Conservation (phyloP, 2,329 filamentous ascomycete genomes). For the Arthrobotrys megalospora region DNA sequence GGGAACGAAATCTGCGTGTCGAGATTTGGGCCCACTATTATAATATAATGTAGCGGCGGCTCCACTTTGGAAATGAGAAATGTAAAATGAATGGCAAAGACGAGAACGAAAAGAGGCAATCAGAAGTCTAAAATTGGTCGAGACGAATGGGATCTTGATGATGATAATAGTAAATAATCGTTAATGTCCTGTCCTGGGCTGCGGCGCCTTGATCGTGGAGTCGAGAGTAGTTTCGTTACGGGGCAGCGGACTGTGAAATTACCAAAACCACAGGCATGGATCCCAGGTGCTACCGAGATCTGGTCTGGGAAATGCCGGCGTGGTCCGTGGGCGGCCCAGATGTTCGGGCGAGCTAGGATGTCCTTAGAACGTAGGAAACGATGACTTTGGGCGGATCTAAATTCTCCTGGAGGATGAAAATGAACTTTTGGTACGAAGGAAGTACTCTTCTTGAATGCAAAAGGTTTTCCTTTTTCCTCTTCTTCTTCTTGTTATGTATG, state of each 20-base stretch:
- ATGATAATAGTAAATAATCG: conserved; percentile 3
- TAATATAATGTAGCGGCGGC: conserved; percentile 56
- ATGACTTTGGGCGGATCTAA: conserved; percentile 38
- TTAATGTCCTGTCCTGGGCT: conserved; percentile 6
- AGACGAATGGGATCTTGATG: conserved; percentile 47
- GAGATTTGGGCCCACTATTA: conserved; percentile 61
- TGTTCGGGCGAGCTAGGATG: conserved; percentile 57
- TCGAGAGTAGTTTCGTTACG: neutral
- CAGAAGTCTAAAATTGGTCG: conserved; percentile 35
- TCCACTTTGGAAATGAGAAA: conserved; percentile 61
- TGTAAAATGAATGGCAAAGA: conserved; percentile 53
- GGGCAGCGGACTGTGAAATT: conserved; percentile 38
- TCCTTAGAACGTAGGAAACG: conserved; percentile 36
- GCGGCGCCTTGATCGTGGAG: neutral
- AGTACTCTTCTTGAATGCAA: neutral
- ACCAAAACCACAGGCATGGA: conserved; percentile 59
- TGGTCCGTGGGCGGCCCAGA: conserved; percentile 57
- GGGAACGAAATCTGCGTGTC: conserved; percentile 54
- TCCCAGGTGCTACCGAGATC: conserved; percentile 59
- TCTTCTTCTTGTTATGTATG: neutral
- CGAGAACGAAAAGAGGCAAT: conserved; percentile 35
- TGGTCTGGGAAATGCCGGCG: conserved; percentile 42
- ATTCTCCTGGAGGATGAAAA: conserved; percentile 50
- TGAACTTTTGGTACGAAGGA: conserved; percentile 3
- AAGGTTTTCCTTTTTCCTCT: conserved; percentile 4